Evolutionary conservation across 345 rosid genomes (phyloP).

Genomic region (Arabidopsis thaliana): DNA sequence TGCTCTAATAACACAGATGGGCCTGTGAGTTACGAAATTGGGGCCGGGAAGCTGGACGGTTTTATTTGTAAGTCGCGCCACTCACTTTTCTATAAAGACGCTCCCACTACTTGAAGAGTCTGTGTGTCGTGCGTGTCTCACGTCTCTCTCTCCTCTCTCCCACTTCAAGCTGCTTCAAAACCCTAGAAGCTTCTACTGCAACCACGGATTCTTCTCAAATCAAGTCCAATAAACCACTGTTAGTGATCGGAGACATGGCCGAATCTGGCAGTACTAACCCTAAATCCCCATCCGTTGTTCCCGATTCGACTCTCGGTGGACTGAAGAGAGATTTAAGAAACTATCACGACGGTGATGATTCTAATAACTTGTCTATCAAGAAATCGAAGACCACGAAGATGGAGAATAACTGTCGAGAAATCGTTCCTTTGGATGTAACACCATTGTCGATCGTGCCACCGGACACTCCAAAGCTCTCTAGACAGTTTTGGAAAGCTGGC

Average conservation of each 20-base stretch:
- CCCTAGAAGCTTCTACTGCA: slow-evolving; percentile 4
- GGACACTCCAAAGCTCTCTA: slow-evolving; percentile 38
- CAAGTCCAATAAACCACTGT: not conserved
- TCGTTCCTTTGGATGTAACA: slow-evolving; percentile 13
- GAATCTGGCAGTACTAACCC: slow-evolving; percentile 7
- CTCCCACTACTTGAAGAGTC: not conserved
- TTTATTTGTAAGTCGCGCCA: slow-evolving; percentile 28
- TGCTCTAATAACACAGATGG: not conserved
- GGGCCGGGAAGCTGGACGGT: slow-evolving; percentile 27
- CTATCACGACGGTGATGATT: not conserved
- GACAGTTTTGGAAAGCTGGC: slow-evolving; percentile 74
- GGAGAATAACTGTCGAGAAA: not conserved
- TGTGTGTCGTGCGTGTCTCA: not conserved
- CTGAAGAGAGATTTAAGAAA: slow-evolving; percentile 18
- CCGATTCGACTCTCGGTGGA: not conserved
- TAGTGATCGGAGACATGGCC: slow-evolving; percentile 5
- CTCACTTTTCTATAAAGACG: not conserved
- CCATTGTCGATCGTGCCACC: slow-evolving; percentile 23
- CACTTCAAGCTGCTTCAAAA: slow-evolving; percentile 6
- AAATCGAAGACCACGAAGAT: slow-evolving; percentile 28
- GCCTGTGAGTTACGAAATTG: not conserved
- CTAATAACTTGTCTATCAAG: slow-evolving; percentile 32
- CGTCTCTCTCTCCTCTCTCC: not conserved
- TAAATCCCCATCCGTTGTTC: slow-evolving; percentile 6
- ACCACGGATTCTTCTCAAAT: slow-evolving; percentile 24